phyloP scores from a whole-genome alignment of 2,329 filamentous ascomycete species.

The Verticillium alfalfae region DNA sequence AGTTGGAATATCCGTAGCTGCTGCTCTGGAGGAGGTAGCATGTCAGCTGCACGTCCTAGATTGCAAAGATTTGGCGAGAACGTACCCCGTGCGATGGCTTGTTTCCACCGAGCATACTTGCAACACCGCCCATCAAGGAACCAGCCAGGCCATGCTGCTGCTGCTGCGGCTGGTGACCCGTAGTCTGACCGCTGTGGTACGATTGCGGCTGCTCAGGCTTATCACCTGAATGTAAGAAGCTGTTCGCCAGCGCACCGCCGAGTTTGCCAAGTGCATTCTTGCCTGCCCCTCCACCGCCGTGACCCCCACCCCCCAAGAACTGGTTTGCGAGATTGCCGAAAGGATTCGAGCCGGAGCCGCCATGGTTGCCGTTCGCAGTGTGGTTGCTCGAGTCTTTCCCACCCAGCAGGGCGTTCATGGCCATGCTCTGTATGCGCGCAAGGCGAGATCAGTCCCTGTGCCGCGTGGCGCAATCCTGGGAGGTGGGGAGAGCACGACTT shows the following conservation, averaged over 20 bases:
- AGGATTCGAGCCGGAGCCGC: slow-evolving; percentile 29
- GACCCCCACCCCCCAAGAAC: slow-evolving; percentile 29
- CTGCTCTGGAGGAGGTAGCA: slow-evolving; percentile 30
- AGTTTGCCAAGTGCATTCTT: slow-evolving; percentile 44
- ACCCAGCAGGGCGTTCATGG: slow-evolving; percentile 52
- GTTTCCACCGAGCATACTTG: slow-evolving; percentile 45
- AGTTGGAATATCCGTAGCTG: slow-evolving; percentile 59
- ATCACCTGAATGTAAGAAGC: slow-evolving; percentile 42
- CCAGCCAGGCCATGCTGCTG: slow-evolving; percentile 45
- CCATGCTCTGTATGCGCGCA: slow-evolving; percentile 43
- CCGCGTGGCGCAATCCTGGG: neutral
- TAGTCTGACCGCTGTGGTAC: slow-evolving; percentile 42
- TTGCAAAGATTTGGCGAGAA: neutral
- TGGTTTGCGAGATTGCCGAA: slow-evolving; percentile 42
- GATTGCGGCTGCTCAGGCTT: slow-evolving; percentile 42
- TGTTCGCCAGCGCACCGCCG: slow-evolving; percentile 51
- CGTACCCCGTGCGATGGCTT: slow-evolving; percentile 35
- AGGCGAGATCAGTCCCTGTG: neutral
- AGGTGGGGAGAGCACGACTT: slow-evolving; percentile 26
- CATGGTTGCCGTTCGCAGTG: slow-evolving; percentile 9
- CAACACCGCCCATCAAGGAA: slow-evolving; percentile 48
- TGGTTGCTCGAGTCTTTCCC: slow-evolving; percentile 34
- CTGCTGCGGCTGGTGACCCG: slow-evolving; percentile 26
- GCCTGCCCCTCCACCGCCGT: slow-evolving; percentile 22
- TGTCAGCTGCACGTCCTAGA: neutral